Evolutionary conservation across 164 flowering plant species (phyloP), one percentile per base, ranked within the genome.

Genomic region (Nelumbo lutea): DNA sequence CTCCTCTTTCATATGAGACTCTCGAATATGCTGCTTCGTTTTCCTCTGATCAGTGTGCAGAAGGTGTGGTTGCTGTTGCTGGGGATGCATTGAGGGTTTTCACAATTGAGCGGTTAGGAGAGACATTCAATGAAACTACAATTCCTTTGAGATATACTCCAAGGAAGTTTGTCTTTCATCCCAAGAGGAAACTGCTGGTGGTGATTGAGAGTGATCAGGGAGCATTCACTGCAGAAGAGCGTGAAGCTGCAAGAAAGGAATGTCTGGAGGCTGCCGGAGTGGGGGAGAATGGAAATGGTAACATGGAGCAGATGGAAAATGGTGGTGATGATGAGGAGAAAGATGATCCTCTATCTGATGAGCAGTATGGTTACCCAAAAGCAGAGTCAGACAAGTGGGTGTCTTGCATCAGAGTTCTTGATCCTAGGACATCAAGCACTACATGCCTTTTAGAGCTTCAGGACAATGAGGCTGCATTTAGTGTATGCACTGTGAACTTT

Each of bases 1-100:
- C 99, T 4, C 99, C 98, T 39, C 90, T 96, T 40, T 93, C 98
- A 1, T 96, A 93, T 72, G 98, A 91, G 79, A 86, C 93, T 40
- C 95, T 96, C 60, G 98, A 96, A 76, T 96, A 80, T 79, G 98
- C 99, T 41, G 98, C 98, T 3, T 93, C 99, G 0, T 96, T 96
- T 78, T 85, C 98, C 63, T 93, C 99, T 59, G 99, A 96, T 79
- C 99, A 96, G 80, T 96, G 99, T 85, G 88, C 91, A 4, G 98
- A 96, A 82, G 99, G 99, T 85, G 98, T 96, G 6, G 99, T 96
- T 59, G 79, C 99, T 81, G 99, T 93, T 68, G 98, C 99, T 63
- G 99, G 97, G 57, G 88, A 87, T 80, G 96, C 96, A 7, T 76
- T 96, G 76, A 84, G 98, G 74, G 86, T 96, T 75, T 96, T 96